A percentile compares a stretch with the other conserved stretches of the same genome.
phyloP scores from a whole-genome alignment of 306 rosid genomes.

The Astragalus membranaceus region DNA sequence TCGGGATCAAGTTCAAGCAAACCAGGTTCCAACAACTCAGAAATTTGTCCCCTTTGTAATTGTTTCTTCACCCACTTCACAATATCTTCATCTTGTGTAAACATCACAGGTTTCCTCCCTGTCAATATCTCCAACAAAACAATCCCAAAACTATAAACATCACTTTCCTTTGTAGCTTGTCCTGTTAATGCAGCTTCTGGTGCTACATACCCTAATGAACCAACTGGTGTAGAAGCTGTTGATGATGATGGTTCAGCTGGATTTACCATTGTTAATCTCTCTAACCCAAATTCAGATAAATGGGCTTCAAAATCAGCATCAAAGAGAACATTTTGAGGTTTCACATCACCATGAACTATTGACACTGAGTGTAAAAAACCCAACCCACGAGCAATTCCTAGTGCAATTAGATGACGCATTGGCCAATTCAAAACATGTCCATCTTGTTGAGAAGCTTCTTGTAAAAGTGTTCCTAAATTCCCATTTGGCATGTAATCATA shows the following conservation, averaged over 20 bases:
- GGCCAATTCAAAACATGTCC: slow-evolving; percentile 93
- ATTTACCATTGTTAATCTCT: slow-evolving; percentile 40
- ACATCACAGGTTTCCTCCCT: slow-evolving; percentile 74
- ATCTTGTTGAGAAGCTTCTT: slow-evolving; percentile 84
- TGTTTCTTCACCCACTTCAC: slow-evolving; percentile 87
- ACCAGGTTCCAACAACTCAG: slow-evolving; percentile 74
- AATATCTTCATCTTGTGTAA: slow-evolving; percentile 67
- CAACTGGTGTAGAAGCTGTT: slow-evolving; percentile 37
- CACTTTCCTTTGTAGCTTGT: slow-evolving; percentile 55
- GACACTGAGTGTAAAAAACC: slow-evolving; percentile 62
- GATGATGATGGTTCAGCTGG: slow-evolving; percentile 54
- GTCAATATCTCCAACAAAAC: slow-evolving; percentile 75
- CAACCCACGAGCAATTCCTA: slow-evolving; percentile 74
- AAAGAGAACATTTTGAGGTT: slow-evolving; percentile 74
- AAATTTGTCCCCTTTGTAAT: slow-evolving; percentile 58
- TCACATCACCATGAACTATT: slow-evolving; percentile 65
- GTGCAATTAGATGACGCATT: slow-evolving; percentile 86
- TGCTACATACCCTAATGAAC: slow-evolving; percentile 67
- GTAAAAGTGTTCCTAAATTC: slow-evolving; percentile 67
- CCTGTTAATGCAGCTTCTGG: slow-evolving; percentile 64
- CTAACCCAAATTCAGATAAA: slow-evolving; percentile 75
- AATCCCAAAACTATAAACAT: slow-evolving; percentile 78
- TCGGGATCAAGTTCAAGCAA: slow-evolving; percentile 81
- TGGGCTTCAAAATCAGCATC: slow-evolving; percentile 92
- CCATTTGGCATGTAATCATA: slow-evolving; percentile 94